Percentiles rank a stretch among this genome's conserved stretches.
Evolutionary conservation across 2,329 filamentous ascomycete genomes (phyloP).

Genomic region (Chrysoporthe cubensis): DNA sequence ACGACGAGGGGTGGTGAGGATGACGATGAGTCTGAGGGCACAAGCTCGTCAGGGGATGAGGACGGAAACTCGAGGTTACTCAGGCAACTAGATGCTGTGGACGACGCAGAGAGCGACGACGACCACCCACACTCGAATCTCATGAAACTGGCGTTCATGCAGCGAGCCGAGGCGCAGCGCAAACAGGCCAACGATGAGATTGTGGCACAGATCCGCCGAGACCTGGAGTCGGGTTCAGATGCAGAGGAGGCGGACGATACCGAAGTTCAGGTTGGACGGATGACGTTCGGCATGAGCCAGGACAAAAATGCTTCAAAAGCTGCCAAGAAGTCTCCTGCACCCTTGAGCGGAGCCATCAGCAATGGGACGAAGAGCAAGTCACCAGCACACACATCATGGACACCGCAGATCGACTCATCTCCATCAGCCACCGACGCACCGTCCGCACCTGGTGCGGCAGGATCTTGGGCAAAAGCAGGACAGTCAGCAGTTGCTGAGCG

Average conservation of each 20-base stretch:
- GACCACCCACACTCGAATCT: conserved; percentile 68
- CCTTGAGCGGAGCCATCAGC: conserved; percentile 19
- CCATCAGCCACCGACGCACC: conserved; percentile 13
- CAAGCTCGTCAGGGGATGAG: conserved; percentile 63
- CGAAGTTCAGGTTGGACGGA: conserved; percentile 67
- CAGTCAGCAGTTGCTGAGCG: conserved; percentile 35
- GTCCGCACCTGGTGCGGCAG: conserved; percentile 38
- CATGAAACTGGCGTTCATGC: conserved; percentile 92
- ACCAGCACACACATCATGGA: neutral
- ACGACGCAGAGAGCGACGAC: conserved; percentile 47
- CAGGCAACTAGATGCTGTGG: conserved; percentile 49
- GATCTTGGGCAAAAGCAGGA: conserved; percentile 47
- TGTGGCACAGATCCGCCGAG: conserved; percentile 68
- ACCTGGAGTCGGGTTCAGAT: conserved; percentile 68
- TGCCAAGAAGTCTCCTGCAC: conserved; percentile 33
- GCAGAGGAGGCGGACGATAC: conserved; percentile 54
- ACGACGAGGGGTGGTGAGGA: conserved; percentile 35
- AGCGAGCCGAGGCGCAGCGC: conserved; percentile 77
- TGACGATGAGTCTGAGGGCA: conserved; percentile 51
- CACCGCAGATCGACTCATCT: neutral
- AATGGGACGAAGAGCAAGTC: conserved; percentile 21
- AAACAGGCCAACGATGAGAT: conserved; percentile 82
- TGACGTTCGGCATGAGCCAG: conserved; percentile 63
- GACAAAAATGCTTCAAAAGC: conserved; percentile 36
- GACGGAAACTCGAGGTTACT: conserved; percentile 54